Evolutionary conservation across 306 rosid species (phyloP).

Genomic region (Lathyrus oleraceus): DNA sequence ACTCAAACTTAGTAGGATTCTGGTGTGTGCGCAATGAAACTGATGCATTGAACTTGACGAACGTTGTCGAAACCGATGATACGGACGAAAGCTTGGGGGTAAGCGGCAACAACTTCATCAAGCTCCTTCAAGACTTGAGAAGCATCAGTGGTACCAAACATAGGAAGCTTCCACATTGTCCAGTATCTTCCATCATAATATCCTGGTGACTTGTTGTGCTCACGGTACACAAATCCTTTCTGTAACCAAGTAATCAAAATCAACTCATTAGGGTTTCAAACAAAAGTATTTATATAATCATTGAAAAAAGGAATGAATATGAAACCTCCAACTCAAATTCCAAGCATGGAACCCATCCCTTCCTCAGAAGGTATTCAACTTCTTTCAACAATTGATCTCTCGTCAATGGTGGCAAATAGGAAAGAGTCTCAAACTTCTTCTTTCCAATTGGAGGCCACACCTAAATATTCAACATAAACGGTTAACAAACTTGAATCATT

Average conservation of each 20-base stretch:
- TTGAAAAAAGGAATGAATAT: not conserved
- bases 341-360: conserved; percentile 70
- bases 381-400: conserved; percentile 31
- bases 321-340: conserved; percentile 60
- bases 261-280: no score
- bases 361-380: conserved; percentile 57
- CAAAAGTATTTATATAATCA: no score
- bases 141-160: conserved; percentile 71
- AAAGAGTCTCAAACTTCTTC: conserved; percentile 81
- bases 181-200: conserved; percentile 80
- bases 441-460: conserved; percentile 72
- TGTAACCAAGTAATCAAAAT: conserved; percentile 3
- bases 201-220: conserved; percentile 58
- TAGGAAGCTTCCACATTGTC: conserved; percentile 91
- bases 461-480: conserved; percentile 33
- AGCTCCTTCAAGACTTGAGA: conserved; percentile 55
- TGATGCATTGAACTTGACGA: no score
- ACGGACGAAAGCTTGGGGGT: conserved; percentile 38
- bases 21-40: no score
- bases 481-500: not conserved
- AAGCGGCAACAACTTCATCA: conserved; percentile 42
- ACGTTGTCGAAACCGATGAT: no score
- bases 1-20: not conserved
- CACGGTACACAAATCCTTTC: conserved; percentile 57
- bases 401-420: conserved; percentile 56